These are phyloP conservation scores for Aspergillus novoparasiticus DNA, from an alignment of 2,329 filamentous ascomycete species.

Conservation along the genomic window DNA sequence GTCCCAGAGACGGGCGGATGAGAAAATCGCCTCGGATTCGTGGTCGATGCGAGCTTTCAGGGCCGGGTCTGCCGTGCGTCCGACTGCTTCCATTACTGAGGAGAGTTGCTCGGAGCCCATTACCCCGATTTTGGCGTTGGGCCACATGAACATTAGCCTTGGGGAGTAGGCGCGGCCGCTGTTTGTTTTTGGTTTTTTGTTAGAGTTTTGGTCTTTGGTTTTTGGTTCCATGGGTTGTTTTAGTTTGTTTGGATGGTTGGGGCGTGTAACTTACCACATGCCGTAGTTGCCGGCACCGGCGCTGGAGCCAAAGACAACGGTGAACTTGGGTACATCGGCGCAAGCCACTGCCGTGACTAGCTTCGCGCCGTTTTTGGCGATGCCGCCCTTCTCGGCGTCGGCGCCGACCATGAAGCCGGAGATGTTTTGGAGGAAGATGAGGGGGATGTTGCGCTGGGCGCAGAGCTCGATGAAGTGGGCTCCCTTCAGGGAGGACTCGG, in stretches of 20 bases:
- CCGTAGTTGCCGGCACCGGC: conserved; percentile 97
- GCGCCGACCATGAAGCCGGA: conserved; percentile 97
- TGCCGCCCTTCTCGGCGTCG: conserved; percentile 89
- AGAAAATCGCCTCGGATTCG: conserved; percentile 88
- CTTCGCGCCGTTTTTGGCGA: conserved; percentile 97
- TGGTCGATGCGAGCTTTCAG: conserved; percentile 82
- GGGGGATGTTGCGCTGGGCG: conserved; percentile 81
- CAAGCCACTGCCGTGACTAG: conserved; percentile 94
- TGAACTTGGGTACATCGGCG: conserved; percentile 94
- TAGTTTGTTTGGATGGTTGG: background rate
- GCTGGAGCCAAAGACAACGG: conserved; percentile 89
- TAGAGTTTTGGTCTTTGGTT: background rate
- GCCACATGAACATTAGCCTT: conserved; percentile 94
- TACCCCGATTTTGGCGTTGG: conserved; percentile 91
- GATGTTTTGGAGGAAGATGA: conserved; percentile 96
- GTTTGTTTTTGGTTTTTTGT: background rate
- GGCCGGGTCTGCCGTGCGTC: conserved; percentile 76
- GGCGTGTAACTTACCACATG: conserved; percentile 68
- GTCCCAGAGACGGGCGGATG: conserved; percentile 88
- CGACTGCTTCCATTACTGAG: conserved; percentile 92
- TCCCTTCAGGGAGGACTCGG: conserved; percentile 84
- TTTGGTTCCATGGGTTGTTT: background rate
- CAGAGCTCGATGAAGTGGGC: conserved; percentile 97
- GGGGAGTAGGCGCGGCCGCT: conserved; percentile 90
- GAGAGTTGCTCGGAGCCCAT: conserved; percentile 95